A percentile compares a stretch with the other conserved stretches of the same genome.
Evolutionary conservation across 768 basidiomycete genomes (phyloP).

Genomic region (Calocera cornea): DNA sequence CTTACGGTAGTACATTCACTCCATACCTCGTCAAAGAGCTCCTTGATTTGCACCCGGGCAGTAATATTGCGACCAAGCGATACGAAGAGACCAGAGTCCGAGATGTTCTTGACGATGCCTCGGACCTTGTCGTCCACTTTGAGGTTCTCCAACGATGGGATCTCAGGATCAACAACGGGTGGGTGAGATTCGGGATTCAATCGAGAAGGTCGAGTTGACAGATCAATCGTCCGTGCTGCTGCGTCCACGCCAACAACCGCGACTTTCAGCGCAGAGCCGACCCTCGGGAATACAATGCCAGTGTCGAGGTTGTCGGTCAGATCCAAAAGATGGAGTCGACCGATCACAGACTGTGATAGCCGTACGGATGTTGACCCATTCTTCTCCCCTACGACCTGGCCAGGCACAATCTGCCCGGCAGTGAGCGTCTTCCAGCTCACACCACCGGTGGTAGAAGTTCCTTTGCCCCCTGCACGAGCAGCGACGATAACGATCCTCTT

Average conservation of each 20-base stretch:
- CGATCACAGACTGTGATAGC: slow-evolving; percentile 54
- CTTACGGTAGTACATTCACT: not conserved
- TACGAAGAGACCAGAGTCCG: slow-evolving; percentile 81
- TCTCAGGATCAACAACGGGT: slow-evolving; percentile 52
- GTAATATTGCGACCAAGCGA: slow-evolving; percentile 70
- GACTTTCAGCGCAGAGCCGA: slow-evolving; percentile 57
- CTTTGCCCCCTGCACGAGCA: too few species aligned
- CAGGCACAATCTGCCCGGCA: slow-evolving; percentile 63
- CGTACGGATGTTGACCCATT: slow-evolving; percentile 56
- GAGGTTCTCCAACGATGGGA: slow-evolving; percentile 45
- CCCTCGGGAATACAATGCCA: slow-evolving; percentile 41
- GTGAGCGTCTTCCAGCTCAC: slow-evolving; percentile 25
- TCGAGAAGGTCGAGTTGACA: slow-evolving; percentile 69
- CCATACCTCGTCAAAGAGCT: slow-evolving; percentile 72
- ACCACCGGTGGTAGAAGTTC: slow-evolving; percentile 35
- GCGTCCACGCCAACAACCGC: slow-evolving; percentile 57
- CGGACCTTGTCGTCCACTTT: slow-evolving; percentile 62
- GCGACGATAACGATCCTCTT: slow-evolving; percentile 79
- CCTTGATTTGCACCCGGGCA: slow-evolving; percentile 83
- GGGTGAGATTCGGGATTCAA: slow-evolving; percentile 39
- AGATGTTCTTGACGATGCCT: slow-evolving; percentile 80
- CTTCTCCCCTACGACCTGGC: slow-evolving; percentile 56
- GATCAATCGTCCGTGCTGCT: slow-evolving; percentile 49
- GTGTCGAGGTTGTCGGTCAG: slow-evolving; percentile 62
- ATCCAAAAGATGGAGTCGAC: slow-evolving; percentile 71